Evolutionary conservation across 345 rosid genomes (phyloP), one percentile per base, ranked within the genome.

Genomic region (Ailanthus altissimus): DNA sequence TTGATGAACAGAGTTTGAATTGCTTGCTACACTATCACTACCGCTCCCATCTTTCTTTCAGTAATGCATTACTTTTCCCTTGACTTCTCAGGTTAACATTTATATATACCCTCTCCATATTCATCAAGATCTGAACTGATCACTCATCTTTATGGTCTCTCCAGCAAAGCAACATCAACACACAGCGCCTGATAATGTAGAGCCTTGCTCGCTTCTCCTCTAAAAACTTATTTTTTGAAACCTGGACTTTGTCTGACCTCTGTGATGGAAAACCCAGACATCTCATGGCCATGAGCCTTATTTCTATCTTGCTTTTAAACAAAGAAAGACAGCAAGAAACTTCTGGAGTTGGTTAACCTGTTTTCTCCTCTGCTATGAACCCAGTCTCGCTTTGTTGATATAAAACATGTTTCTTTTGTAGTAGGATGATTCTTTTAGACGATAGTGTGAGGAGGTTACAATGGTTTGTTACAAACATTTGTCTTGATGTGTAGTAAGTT

Each of bases 81-180:
- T 61, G n/a, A 54, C 67, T 77, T 63, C 70, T 47, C 40, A 11
- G 40, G 61, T 43, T 20, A 26, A 8, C 42, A 56, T 43, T 62
- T 53, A 8, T 23, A 45, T 2, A 16, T n/a, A 2, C 45, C 8
- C 12, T 32, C 47, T 0, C 20, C 18, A 58, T 32, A 42, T 60
- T 12, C 6, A 63, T 53, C 42, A 40, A 66, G 63, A 71, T 42
- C 49, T 74, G 63, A 71, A 26, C 49, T 74, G 8, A 56, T 82
- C 45, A 82, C 51, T 79, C n/a, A 79, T 81, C 77, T 68, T 70
- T 25, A 2, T 47, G 62, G 47, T 81, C 82, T 75, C 76, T 77
- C 90, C 90, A 81, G 80, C 80, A 84, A 78, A 81, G 43, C 76
- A 84, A 76, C 86, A 79, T 81, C 79, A 79, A 5, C 67, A 83